Base-by-base conservation (phyloP, 2,329 filamentous ascomycete species). In the Monosporascus ibericus region DNA sequence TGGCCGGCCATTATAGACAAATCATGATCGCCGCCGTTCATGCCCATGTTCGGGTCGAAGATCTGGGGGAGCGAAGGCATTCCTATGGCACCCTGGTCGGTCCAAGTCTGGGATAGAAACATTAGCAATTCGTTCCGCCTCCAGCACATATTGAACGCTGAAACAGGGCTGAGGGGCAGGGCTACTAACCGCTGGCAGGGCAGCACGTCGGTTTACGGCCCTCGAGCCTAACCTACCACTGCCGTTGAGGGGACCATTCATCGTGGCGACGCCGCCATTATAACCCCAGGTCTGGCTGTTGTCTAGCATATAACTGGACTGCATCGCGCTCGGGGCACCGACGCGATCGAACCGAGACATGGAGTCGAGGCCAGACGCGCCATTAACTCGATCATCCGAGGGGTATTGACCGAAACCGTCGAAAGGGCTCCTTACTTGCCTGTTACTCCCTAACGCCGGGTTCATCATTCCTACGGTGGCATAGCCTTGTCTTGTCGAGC, bases 281-380 rank as follows among this genome's bases (percentile, higher is more conserved):
- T 90, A 85, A 68, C 85, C 89, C 91, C 91, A 96, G 20, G 86
- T 85, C 65, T 90, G 87, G 66, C 84, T 82, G 64, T 91, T 89
- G 61, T 92, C 76, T 50, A 80, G 64, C 72, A 80, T 76, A 55
- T 79, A 80, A 34, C 69, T 70, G 20, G 66, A 66, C 30, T 74
- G 75, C 64, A 78, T 60, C 44, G 48, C 53, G 48, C 51, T 65
- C 66, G 53, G 69, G 63, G 54, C 54, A 15, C 37, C 65, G 65
- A 58, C 61, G 55, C 40, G 68, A 60, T 58, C 70, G 60, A 68
- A 78, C 70, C 63, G 69, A 68, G 52, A 65, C 30, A 68, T 54
- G 18, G 66, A 87, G 53, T 73, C 80, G 62, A 82, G 78, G 53
- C 77, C 80, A 58, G 89, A 86, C 49, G 75, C 75, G 77, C 77